These are phyloP conservation scores for Penicillium ucsense DNA, from an alignment of 495 filamentous ascomycete species.

Conservation along the genomic window DNA sequence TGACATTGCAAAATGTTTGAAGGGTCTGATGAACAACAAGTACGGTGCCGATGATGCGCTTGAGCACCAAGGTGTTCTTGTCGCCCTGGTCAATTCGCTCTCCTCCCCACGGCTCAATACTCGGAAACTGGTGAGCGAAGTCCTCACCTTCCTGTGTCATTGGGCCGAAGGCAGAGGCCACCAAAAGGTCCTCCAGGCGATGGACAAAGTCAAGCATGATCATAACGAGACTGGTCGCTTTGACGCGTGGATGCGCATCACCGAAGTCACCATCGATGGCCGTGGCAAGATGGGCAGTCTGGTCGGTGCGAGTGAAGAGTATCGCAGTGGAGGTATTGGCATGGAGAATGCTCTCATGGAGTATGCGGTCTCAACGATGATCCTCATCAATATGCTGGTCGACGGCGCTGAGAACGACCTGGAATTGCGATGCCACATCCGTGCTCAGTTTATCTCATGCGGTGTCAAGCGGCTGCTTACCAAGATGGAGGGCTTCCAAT, in stretches of 20 bases:
- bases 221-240: constrained; percentile 93
- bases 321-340: constrained; percentile 92
- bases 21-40: constrained; percentile 97
- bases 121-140: constrained; percentile 89
- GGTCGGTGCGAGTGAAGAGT: constrained; percentile 93
- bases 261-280: constrained; percentile 94
- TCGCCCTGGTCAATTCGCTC: constrained; percentile 77
- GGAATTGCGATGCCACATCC: constrained; percentile 84
- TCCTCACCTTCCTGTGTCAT: constrained; percentile 93
- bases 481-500: constrained; percentile 98
- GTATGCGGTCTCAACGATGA: constrained; percentile 90
- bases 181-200: constrained; percentile 81
- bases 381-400: constrained; percentile 93
- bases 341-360: constrained; percentile 99
- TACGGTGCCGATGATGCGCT: constrained; percentile 98
- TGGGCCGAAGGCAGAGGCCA: constrained; percentile 96
- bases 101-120: constrained; percentile 86
- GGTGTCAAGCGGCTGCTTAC: constrained; percentile 87
- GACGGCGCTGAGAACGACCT: constrained; percentile 84
- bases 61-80: constrained; percentile 76
- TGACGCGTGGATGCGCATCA: constrained; percentile 97
- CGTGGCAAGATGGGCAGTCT: constrained; percentile 97
- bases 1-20: constrained; percentile 95
- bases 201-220: constrained; percentile 84
- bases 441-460: constrained; percentile 92